phyloP scores from a whole-genome alignment of 1,284 basidiomycete species.

The Fomitopsis schrenkii region DNA sequence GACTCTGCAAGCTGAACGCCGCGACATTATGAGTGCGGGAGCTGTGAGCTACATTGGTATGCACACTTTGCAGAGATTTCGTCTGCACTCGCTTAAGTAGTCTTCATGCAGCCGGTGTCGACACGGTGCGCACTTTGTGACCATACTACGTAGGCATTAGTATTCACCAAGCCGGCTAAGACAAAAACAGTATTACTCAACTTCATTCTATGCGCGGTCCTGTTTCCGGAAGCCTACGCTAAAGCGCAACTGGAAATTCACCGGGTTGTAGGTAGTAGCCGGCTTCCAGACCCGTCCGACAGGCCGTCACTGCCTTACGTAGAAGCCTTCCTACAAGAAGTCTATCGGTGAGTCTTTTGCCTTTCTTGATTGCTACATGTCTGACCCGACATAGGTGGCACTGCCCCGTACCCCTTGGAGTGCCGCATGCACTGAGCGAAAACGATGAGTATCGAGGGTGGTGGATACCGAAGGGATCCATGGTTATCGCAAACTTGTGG shows the following conservation, averaged over 20 bases:
- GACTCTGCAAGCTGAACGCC: constrained; percentile 6
- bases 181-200: constrained; percentile 14
- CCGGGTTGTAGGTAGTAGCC: background rate
- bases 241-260: constrained; percentile 6
- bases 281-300: constrained; percentile 4
- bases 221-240: background rate
- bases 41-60: background rate
- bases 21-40: background rate
- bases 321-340: constrained; percentile 23
- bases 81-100: too few relatives aligned
- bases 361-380: background rate
- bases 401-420: constrained; percentile 26
- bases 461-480: constrained; percentile 40
- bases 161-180: background rate
- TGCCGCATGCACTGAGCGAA: constrained; percentile 46
- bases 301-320: constrained; percentile 11
- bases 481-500: constrained; percentile 47
- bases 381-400: constrained; percentile 14
- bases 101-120: constrained; percentile 22
- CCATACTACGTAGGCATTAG: background rate
- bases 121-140: constrained; percentile 22
- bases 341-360: constrained; percentile 31
- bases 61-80: background rate
- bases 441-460: constrained; percentile 47
- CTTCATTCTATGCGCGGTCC: constrained; percentile 43